Base-by-base conservation (phyloP, 805 yeast species). In the Sugiyamaella marilandica region DNA sequence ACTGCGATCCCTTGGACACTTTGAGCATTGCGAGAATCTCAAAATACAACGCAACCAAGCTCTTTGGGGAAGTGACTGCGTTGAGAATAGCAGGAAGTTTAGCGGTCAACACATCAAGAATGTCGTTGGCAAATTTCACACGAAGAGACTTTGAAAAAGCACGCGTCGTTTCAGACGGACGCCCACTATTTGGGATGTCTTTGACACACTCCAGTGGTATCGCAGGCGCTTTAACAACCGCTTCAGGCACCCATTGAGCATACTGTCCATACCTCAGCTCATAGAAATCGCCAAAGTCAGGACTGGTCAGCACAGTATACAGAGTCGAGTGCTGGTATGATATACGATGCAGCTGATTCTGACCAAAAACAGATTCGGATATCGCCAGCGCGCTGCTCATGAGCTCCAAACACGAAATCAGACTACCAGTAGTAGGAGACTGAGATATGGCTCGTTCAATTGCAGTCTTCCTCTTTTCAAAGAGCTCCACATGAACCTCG, bases 201-300 rank as follows among this genome's bases (percentile, higher is more conserved):
- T 41, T 41, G 11, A 49, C 26, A 36, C 60, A 57, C 18, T 35
- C 33, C 2, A 11, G 32, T 2, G 63, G 62, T n/a, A 58, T 29
- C 11, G 55, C 36, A 5, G 52, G 51, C 9, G 56, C 44, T 9
- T 19, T 35, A 9, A 8, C 14, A 11, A 58, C 54, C 9, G 21
- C 33, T 29, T 53, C 47, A 1, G 63, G 61, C n/a, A 59, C 56
- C 58, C 58, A 58, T 13, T 36, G 21, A 21, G 29, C 2, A 16
- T 46, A 44, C 44, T 50, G 48, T 14, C 14, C 45, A n/a, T 56
- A 18, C 18, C 51, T 53, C 14, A 57, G 45, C 26, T 54, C 61
- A 13, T 29, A 13, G n/a, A 18, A 33, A 16, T 44, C 46, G 2
- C 26, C 47, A 24, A 59, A 45, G 16, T 58, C 63, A 2, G 60